Base-by-base conservation (phyloP, 2,329 filamentous ascomycete genomes). In the Iodosphaeria phyllophila region DNA sequence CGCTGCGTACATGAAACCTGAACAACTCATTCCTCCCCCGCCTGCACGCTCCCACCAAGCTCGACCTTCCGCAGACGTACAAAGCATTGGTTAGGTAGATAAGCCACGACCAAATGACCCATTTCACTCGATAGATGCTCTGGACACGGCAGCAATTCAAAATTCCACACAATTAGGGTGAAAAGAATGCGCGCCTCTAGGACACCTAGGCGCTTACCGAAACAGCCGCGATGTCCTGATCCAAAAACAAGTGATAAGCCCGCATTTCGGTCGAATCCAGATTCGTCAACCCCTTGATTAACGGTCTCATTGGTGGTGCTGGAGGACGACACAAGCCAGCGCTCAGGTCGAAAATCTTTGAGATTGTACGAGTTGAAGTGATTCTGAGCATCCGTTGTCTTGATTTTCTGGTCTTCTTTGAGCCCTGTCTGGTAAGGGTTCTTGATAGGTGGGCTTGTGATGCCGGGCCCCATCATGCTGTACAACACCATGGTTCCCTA, bases 401-500 rank as follows among this genome's bases (percentile, higher is more conserved):
- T n/a, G n/a, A n/a, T n/a, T n/a, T n/a, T n/a, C n/a, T n/a, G n/a
- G n/a, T n/a, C n/a, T n/a, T n/a, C n/a, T n/a, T n/a, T n/a, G n/a
- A n/a, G n/a, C n/a, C n/a, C n/a, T n/a, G n/a, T n/a, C n/a, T n/a
- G n/a, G n/a, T n/a, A n/a, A n/a, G n/a, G n/a, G n/a, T n/a, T n/a
- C n/a, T n/a, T 32, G 24, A 3, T 44, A 26, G 4, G 39, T n/a
- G 5, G 35, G 31, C 11, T 24, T 27, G 11, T 30, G 16, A 24
- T 40, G 36, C 15, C 36, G 21, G 4, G 35, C 33, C 2, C 38
- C 37, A 14, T 27, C 28, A 8, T 21, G 26, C 14, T 45, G 16
- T 9, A 49, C 16, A 45, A 33, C 2, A 53, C 32, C 17, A 40
- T 34, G 2, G 48, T 51, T 3, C 48, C 48, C n/a, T n/a, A n/a